phyloP scores from a whole-genome alignment of 345 rosid genomes.

The Psidium friedrichsthalianum region DNA sequence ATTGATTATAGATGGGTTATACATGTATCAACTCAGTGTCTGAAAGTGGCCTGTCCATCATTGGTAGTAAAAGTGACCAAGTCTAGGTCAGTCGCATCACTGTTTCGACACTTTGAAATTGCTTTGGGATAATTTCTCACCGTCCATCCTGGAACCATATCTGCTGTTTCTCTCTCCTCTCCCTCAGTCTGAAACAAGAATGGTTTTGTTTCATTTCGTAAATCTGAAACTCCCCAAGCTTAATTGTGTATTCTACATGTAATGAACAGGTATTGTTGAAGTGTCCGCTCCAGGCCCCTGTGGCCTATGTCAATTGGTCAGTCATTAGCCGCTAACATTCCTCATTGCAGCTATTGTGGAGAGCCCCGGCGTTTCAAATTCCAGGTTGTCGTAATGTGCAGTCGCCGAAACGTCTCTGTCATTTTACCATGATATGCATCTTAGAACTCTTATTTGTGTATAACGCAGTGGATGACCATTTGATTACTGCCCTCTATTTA shows the following conservation, averaged over 20 bases:
- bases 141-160: too few species aligned
- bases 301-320: constrained; percentile 72
- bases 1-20: not conserved
- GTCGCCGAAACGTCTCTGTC: not conserved
- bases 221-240: not conserved
- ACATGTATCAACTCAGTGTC: not conserved
- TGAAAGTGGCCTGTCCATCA: not conserved
- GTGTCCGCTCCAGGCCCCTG: constrained; percentile 36
- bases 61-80: not conserved
- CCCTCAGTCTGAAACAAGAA: not conserved
- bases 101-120: not conserved
- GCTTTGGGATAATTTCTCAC: too few species aligned
- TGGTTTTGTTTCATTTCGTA: not conserved
- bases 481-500: not conserved
- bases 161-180: not conserved
- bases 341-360: constrained; percentile 63
- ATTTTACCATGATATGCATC: not conserved
- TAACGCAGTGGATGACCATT: not conserved
- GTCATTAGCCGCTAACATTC: constrained; percentile 46
- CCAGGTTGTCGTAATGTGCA: constrained; percentile 32
- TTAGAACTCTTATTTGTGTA: not conserved
- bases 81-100: not conserved
- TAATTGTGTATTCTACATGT: not conserved
- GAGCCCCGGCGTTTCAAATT: constrained; percentile 56
- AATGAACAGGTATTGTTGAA: constrained; percentile 33